phyloP scores from a whole-genome alignment of 192 early-diverging fungal species.

The Haplosporangium gracile region DNA sequence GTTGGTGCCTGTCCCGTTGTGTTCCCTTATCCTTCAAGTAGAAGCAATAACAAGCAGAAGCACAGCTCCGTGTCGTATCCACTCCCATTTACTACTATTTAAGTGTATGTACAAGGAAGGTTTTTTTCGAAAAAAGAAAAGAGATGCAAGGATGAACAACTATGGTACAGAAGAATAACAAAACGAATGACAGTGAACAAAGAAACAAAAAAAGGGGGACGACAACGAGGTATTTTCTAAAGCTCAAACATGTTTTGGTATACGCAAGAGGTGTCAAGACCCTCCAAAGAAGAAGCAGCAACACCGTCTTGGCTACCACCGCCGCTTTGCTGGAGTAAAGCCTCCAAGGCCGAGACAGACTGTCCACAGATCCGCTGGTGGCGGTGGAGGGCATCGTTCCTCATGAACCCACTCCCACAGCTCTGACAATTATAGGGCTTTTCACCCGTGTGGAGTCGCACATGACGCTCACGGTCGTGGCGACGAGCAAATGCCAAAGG shows the following conservation, averaged over 20 bases:
- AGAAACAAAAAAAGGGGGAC: neutral
- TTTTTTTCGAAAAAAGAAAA: neutral
- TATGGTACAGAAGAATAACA: neutral
- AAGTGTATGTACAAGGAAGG: neutral
- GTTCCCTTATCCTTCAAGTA: too few relatives aligned
- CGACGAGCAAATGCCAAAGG: conserved; percentile 84
- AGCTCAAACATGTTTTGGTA: neutral
- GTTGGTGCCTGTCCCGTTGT: too few relatives aligned
- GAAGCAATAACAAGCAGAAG: too few relatives aligned
- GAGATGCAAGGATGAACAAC: neutral
- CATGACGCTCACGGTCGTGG: conserved; percentile 92
- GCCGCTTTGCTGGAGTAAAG: conserved; percentile 10
- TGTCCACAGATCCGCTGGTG: conserved; percentile 60
- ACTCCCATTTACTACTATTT: neutral
- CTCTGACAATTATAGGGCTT: conserved; percentile 78
- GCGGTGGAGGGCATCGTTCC: conserved; percentile 85
- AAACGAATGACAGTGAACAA: neutral
- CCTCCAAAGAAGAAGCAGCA: neutral
- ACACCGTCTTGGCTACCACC: neutral
- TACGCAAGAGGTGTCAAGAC: neutral
- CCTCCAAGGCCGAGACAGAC: conserved; percentile 13
- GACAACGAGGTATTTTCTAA: neutral
- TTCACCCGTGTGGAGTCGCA: conserved; percentile 83
- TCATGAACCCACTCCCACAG: conserved; percentile 83
- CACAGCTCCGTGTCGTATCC: too few relatives aligned